Evolutionary conservation across 1,284 basidiomycete species (phyloP).

Genomic region (Cryptococcus jaspeensis): DNA sequence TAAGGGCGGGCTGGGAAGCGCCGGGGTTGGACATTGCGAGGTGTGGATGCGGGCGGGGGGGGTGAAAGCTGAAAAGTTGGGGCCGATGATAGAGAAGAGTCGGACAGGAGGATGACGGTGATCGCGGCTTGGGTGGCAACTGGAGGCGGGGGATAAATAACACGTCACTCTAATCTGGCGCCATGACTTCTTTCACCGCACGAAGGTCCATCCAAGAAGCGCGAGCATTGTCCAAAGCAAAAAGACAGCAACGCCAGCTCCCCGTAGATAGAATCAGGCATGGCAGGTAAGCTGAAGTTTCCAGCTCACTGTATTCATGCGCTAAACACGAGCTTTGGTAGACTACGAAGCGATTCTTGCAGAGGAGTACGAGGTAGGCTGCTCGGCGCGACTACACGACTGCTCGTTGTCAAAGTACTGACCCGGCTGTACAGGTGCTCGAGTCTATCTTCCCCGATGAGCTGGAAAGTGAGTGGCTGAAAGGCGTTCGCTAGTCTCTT

Average conservation of each 20-base stretch:
- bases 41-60: too few relatives aligned
- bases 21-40: background rate
- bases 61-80: too few relatives aligned
- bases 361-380: conserved; percentile 82
- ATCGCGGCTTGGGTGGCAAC: background rate
- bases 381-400: conserved; percentile 2
- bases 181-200: background rate
- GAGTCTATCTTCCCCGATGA: conserved; percentile 96
- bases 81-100: background rate
- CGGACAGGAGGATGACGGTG: background rate
- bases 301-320: too few relatives aligned
- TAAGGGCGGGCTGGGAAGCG: conserved; percentile 14
- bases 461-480: conserved; percentile 72
- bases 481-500: conserved; percentile 15
- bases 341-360: conserved; percentile 55
- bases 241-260: too few relatives aligned
- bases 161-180: background rate
- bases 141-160: background rate
- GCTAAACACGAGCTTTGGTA: conserved; percentile 1
- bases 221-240: background rate
- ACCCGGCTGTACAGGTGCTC: conserved; percentile 64
- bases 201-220: background rate
- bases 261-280: too few relatives aligned
- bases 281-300: too few relatives aligned
- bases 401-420: background rate